Percentiles rank a stretch among this genome's conserved stretches.
Evolutionary conservation across 228 moss, liverwort and hornwort genomes (phyloP).

Genomic region (Sphagnum magellanicum): DNA sequence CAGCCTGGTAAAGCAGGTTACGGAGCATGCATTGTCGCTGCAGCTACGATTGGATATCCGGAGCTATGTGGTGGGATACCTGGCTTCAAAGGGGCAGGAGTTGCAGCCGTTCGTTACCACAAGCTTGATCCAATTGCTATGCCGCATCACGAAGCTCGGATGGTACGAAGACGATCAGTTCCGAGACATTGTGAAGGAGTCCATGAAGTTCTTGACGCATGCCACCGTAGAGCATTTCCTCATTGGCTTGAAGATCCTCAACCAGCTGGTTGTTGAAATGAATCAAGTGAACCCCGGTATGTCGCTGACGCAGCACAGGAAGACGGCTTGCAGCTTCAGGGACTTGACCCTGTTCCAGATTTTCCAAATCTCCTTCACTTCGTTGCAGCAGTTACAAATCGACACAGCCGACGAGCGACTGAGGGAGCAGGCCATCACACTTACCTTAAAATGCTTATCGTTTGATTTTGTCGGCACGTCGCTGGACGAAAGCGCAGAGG

Average conservation of each 20-base stretch:
- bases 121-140: slow-evolving; percentile 46
- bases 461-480: slow-evolving; percentile 62
- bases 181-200: slow-evolving; percentile 58
- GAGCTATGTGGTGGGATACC: slow-evolving; percentile 46
- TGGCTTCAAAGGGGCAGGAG: slow-evolving; percentile 53
- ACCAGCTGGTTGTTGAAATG: slow-evolving; percentile 66
- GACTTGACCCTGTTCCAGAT: slow-evolving; percentile 53
- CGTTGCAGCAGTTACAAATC: slow-evolving; percentile 48
- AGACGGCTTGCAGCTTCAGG: slow-evolving; percentile 54
- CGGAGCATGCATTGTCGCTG: slow-evolving; percentile 44
- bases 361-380: slow-evolving; percentile 54
- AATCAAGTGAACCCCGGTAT: slow-evolving; percentile 53
- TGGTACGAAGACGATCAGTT: slow-evolving; percentile 66
- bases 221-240: slow-evolving; percentile 67
- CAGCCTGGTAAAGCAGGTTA: slow-evolving; percentile 57
- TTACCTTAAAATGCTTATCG: slow-evolving; percentile 49
- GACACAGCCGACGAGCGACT: slow-evolving; percentile 52
- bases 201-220: slow-evolving; percentile 61
- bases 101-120: slow-evolving; percentile 50
- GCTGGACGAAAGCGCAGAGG: slow-evolving; percentile 61
- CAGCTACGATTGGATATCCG: slow-evolving; percentile 17
- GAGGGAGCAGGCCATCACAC: slow-evolving; percentile 51
- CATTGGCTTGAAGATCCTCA: slow-evolving; percentile 66
- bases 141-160: slow-evolving; percentile 63
- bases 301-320: slow-evolving; percentile 49